phyloP scores from a whole-genome alignment of 805 yeast genomes.

The Schizosaccharomyces osmophilus region DNA sequence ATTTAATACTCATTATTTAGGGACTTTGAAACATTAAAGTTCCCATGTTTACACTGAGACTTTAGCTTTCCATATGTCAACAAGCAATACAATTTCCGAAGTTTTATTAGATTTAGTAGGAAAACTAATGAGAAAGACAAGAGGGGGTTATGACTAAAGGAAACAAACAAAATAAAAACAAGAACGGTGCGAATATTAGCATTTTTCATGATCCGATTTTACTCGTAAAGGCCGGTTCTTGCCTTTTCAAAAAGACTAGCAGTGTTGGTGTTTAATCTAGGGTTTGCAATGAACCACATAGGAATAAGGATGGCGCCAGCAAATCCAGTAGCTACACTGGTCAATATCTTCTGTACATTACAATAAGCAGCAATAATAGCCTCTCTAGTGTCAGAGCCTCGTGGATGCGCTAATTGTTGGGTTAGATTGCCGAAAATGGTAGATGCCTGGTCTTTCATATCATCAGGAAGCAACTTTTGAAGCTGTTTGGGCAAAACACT shows the following conservation, averaged over 20 bases:
- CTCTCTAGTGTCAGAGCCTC: constrained; percentile 26
- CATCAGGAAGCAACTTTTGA: constrained; percentile 11
- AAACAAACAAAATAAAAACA: not conserved
- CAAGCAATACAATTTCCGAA: too few relatives aligned
- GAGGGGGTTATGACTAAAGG: not conserved
- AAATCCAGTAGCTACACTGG: constrained; percentile 3
- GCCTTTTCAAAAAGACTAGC: not conserved
- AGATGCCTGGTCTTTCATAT: constrained; percentile 2
- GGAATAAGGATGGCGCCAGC: not conserved
- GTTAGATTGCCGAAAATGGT: constrained; percentile 5
- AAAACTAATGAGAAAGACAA: too few relatives aligned
- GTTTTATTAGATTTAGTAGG: too few relatives aligned
- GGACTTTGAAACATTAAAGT: too few relatives aligned
- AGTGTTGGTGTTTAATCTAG: not conserved
- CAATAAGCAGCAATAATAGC: constrained; percentile 8
- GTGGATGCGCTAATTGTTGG: constrained; percentile 16
- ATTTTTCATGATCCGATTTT: not conserved
- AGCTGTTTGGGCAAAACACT: constrained; percentile 13
- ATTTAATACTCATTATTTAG: too few relatives aligned
- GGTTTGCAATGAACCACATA: not conserved
- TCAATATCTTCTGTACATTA: constrained; percentile 7
- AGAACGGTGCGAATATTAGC: not conserved
- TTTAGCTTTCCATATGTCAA: too few relatives aligned
- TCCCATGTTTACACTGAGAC: too few relatives aligned
- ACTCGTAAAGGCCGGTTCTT: not conserved